These are phyloP conservation scores for Eucalyptus cloeziana DNA, from an alignment of 345 rosid species.

Conservation along the genomic window DNA sequence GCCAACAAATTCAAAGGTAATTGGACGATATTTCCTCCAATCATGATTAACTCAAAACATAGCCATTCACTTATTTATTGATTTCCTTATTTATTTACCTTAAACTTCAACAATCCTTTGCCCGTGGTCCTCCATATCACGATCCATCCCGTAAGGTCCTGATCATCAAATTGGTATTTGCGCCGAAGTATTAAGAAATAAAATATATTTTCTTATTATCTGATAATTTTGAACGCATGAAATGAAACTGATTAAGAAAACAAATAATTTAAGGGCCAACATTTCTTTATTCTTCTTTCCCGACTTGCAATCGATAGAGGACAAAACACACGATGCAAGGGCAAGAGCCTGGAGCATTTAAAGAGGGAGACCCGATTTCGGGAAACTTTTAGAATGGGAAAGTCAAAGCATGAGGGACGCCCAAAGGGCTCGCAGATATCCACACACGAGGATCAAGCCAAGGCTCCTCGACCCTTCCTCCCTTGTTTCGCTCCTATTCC, in stretches of 20 bases:
- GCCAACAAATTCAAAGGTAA: neutral
- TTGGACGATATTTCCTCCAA: neutral
- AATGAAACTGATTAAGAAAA: neutral
- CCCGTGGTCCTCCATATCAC: neutral
- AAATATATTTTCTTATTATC: neutral
- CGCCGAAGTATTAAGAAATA: neutral
- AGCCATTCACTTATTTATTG: neutral
- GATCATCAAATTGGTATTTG: neutral
- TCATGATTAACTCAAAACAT: neutral
- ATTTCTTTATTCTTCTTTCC: neutral
- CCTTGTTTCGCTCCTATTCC: conserved; percentile 10
- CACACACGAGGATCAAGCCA: neutral
- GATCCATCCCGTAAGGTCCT: neutral
- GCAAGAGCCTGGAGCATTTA: neutral
- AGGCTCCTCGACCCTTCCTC: neutral
- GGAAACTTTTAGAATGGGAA: neutral
- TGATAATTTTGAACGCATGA: neutral
- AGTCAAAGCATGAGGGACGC: neutral
- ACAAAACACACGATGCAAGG: neutral
- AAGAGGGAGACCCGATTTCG: neutral
- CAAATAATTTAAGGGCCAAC: neutral
- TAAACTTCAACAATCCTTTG: neutral
- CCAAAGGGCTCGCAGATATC: neutral
- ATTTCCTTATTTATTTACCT: neutral
- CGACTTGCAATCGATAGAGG: neutral